Base-by-base conservation (phyloP, 768 basidiomycete species). In the Mycena galopus region DNA sequence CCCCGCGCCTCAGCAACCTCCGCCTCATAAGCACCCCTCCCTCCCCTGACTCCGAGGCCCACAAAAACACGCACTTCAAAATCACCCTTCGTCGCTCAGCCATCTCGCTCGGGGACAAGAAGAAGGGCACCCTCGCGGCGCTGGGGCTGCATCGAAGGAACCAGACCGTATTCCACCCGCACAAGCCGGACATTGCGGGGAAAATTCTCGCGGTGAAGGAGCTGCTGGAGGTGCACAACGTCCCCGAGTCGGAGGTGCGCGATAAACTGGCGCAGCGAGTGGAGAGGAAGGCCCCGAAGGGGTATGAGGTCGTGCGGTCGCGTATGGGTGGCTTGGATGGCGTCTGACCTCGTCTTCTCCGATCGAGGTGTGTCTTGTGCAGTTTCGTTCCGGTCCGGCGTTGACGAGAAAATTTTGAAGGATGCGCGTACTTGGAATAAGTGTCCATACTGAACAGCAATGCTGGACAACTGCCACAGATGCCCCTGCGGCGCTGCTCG, bases 181-280 rank as follows among this genome's bases (percentile, higher is more conserved):
- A 94, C 77, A 87, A 88, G 0, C 90, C 92, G 0, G 91, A 92
- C 67, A 86, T 89, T 4, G 96, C 95, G 0, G 96, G 97, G 17
- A 94, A 94, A 81, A 96, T 98, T 60, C 85, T 98, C 58, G 83
- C 83, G 27, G 90, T 98, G 67, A 98, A 98, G 86, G 96, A 98
- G 83, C 84, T 98, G 53, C 89, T 98, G 12, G 88, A 93, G 78
- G 96, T 98, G 51, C 88, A 92, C 80, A 97, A 97, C 78, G 96
- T 98, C 19, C 89, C 92, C 0, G 84, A 85, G 29, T 85, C 86
- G 37, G 84, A 87, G 66, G 94, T 96, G 29, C 86, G 87, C 82
- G 92, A 90, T n/a, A 90, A 91, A 79, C 83, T 88, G 72, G 87
- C 94, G 82, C 91, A 92, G 84, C 86, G 90, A 75, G 80, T 81